Base-by-base conservation (phyloP, 352 stramenopile species). In the Phytophthora boehmeriae region DNA sequence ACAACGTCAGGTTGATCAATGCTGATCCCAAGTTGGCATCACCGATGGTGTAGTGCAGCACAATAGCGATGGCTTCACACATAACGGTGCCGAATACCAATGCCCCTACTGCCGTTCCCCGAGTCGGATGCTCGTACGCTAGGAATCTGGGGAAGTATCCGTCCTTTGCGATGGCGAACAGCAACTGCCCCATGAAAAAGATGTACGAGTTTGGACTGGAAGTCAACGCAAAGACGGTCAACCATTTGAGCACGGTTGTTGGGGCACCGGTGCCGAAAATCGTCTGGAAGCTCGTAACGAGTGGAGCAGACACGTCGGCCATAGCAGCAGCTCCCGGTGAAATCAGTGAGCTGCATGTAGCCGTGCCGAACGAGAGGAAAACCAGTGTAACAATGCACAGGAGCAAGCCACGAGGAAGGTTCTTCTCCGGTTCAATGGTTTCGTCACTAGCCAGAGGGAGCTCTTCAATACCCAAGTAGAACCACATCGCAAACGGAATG, bases 391-490 rank as follows among this genome's bases (percentile, higher is more conserved):
- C 14, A 50, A 91, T 89, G 20, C 73, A 88, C 22, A 79, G 64
- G 35, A 88, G 51, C 25, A 92, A 59, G 2, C 80, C 82, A 22
- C 66, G 64, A 4, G 83, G 80, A 60, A 92, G 83, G 65, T 90
- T 92, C 55, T 82, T 78, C 56, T 78, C 73, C 8, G 83, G 83
- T 30, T 92, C 78, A 55, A 92, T 88, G 19, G 83, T 89, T 50
- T 90, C 83, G 49, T 92, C 80, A 25, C 83, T 75, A 1, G 83
- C 83, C 28, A 92, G 83, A 28, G 83, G 83, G 5, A 92, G 75
- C 56, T 90, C 83, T 54, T 92, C 62, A 16, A 70, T 70, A 4
- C 62, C 62, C 11, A 70, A 28, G 20, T 70, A 70, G 22, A 70
- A 70, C 80, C 82, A 92, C 49, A 92, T 74, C 4, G 74, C 68